Evolutionary conservation across 768 basidiomycete species (phyloP), one percentile per base, ranked within the genome.

Genomic region (Mrakia frigida): DNA sequence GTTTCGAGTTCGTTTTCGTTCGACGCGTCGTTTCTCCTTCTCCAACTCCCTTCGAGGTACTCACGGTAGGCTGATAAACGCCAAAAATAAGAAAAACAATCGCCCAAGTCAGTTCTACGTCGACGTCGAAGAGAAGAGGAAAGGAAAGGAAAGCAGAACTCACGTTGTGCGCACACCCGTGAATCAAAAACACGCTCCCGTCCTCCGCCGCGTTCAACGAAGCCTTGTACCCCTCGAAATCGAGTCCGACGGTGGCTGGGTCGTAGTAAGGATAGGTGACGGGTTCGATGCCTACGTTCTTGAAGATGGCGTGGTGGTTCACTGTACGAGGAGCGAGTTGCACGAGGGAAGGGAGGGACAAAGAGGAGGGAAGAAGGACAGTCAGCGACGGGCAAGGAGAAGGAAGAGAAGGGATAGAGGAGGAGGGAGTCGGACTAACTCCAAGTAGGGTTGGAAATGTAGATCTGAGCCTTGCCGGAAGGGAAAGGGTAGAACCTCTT

Each of bases 391-490:
- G 11, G 39, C 39, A 41, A 41, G 18, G 46, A 21, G 16, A 46
- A 4, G 13, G 18, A 18, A 21, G 46, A 50, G 16, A 14, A 50
- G 18, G 3, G 46, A 21, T 2, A 21, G 46, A 18, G 18, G 7
- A 0, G 56, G 35, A 74, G 18, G 70, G 60, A 79, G 13, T 0
- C 60, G 50, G 18, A 82, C 90, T 84, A 84, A 89, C 94, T 90
- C 96, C 96, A 99, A 11, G 96, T 96, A 35, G 96, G 96, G 80
- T 93, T 89, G 81, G 94, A 94, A 80, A 99, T 82, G 83, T 90
- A 94, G 78, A 97, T 84, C 79, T 86, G 87, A 80, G 91, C 90
- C 69, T 87, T 83, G 72, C 84, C 84, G 86, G 87, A 92, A 4
- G 86, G 85, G 75, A 80, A 80, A 31, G 79, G 74, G 84, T 96